Evolutionary conservation across 2,329 filamentous ascomycete genomes (phyloP).

Genomic region (Coleophoma eucalyptorum): DNA sequence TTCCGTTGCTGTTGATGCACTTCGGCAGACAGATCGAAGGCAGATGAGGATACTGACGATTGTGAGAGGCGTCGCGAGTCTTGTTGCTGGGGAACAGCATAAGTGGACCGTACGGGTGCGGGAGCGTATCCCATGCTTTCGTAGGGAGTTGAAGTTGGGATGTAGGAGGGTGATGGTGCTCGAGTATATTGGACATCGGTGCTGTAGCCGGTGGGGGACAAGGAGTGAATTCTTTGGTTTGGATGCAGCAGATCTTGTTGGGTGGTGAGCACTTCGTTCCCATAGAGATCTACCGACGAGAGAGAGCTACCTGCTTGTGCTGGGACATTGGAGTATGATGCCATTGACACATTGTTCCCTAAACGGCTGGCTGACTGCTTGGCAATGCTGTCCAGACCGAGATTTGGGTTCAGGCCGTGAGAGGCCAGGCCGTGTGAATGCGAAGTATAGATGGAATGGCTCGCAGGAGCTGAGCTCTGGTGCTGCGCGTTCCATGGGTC

Average conservation of each 20-base stretch:
- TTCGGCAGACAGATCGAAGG: constrained; percentile 29
- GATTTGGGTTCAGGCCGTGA: constrained; percentile 48
- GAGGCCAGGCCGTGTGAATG: constrained; percentile 47
- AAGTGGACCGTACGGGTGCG: constrained; percentile 56
- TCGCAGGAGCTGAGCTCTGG: constrained; percentile 41
- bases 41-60: constrained; percentile 66
- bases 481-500: constrained; percentile 72
- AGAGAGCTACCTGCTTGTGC: constrained; percentile 71
- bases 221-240: constrained; percentile 54
- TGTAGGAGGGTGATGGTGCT: constrained; percentile 46
- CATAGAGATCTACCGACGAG: constrained; percentile 46
- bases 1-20: constrained; percentile 45
- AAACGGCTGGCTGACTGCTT: constrained; percentile 56
- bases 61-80: constrained; percentile 71
- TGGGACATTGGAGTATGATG: constrained; percentile 69
- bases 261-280: constrained; percentile 65
- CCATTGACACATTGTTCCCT: constrained; percentile 55
- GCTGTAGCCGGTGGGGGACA: constrained; percentile 60
- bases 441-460: constrained; percentile 57
- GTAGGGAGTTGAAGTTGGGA: constrained; percentile 56
- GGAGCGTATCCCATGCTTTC: constrained; percentile 73
- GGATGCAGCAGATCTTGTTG: constrained; percentile 71
- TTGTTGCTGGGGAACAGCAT: constrained; percentile 48
- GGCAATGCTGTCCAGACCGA: constrained; percentile 52
- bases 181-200: constrained; percentile 62